phyloP scores from a whole-genome alignment of 192 early-diverging fungal species.

The Coemansia sp. region DNA sequence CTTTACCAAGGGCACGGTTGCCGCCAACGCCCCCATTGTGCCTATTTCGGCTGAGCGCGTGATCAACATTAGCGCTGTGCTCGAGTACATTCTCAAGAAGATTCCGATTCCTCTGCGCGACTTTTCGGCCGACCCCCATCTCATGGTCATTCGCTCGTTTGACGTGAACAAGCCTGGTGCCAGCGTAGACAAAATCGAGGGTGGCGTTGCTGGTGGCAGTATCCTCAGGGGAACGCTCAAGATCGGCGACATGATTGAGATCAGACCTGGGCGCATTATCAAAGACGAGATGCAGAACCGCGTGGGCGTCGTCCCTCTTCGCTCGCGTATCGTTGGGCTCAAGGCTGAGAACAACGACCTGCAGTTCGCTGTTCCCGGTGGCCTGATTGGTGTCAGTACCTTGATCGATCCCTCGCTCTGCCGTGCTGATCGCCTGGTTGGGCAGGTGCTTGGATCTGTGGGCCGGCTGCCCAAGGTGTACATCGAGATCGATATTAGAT shows the following conservation, averaged over 20 bases:
- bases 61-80: conserved; percentile 97
- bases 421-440: conserved; percentile 93
- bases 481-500: conserved; percentile 95
- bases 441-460: conserved; percentile 89
- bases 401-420: conserved; percentile 93
- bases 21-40: conserved; percentile 91
- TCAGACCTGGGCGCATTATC: conserved; percentile 87
- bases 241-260: conserved; percentile 92
- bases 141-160: conserved; percentile 98
- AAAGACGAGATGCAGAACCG: conserved; percentile 82
- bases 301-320: conserved; percentile 80
- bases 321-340: conserved; percentile 84
- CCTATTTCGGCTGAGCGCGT: conserved; percentile 98
- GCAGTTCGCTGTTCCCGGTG: conserved; percentile 98
- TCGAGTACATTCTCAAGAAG: conserved; percentile 95
- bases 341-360: conserved; percentile 87
- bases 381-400: conserved; percentile 98
- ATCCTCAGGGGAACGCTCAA: conserved; percentile 88
- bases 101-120: conserved; percentile 94
- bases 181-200: conserved; percentile 87
- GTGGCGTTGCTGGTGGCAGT: conserved; percentile 97
- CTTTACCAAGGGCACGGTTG: conserved; percentile 94
- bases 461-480: conserved; percentile 93
- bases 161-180: conserved; percentile 99
- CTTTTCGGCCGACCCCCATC: conserved; percentile 83